Percentiles rank a stretch among this genome's conserved stretches.
phyloP scores from a whole-genome alignment of 2,329 filamentous ascomycete genomes.

The Clarireedia monteithiana region DNA sequence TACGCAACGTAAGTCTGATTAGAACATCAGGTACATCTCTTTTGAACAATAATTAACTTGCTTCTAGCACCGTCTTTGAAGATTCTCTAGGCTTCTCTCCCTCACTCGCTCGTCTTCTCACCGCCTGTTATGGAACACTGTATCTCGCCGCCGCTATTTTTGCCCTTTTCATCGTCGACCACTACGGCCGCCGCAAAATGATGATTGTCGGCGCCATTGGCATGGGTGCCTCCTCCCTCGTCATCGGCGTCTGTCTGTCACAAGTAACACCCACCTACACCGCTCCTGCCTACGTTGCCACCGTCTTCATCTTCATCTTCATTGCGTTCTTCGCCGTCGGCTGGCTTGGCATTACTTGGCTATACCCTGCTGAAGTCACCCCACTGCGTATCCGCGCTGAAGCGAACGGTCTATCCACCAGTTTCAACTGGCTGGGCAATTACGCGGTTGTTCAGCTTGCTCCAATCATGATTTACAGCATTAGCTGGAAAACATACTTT shows the following conservation, averaged over 20 bases:
- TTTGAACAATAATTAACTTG: neutral
- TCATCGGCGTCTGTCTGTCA: constrained; percentile 35
- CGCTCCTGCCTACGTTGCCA: constrained; percentile 26
- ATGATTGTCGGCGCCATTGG: constrained; percentile 47
- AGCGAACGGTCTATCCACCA: constrained; percentile 45
- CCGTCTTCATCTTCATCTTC: constrained; percentile 39
- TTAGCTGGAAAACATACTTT: constrained; percentile 28
- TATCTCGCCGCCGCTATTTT: constrained; percentile 63
- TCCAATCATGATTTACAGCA: constrained; percentile 30
- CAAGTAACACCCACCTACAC: constrained; percentile 41
- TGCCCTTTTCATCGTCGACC: constrained; percentile 46
- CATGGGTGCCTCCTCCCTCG: constrained; percentile 53
- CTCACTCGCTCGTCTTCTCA: constrained; percentile 34
- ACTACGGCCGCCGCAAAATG: constrained; percentile 39
- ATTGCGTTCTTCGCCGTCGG: constrained; percentile 46
- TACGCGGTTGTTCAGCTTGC: constrained; percentile 52
- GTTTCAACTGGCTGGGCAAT: constrained; percentile 45
- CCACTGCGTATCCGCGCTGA: constrained; percentile 44
- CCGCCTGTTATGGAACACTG: constrained; percentile 28
- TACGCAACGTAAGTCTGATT: constrained; percentile 43
- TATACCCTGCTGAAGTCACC: constrained; percentile 51
- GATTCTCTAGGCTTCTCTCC: constrained; percentile 50
- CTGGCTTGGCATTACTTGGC: constrained; percentile 43
- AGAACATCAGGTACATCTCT: neutral
- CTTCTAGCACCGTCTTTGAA: constrained; percentile 45